These are phyloP conservation scores for Candida albicans DNA, from an alignment of 1,139 yeast species.

Conservation along the genomic window DNA sequence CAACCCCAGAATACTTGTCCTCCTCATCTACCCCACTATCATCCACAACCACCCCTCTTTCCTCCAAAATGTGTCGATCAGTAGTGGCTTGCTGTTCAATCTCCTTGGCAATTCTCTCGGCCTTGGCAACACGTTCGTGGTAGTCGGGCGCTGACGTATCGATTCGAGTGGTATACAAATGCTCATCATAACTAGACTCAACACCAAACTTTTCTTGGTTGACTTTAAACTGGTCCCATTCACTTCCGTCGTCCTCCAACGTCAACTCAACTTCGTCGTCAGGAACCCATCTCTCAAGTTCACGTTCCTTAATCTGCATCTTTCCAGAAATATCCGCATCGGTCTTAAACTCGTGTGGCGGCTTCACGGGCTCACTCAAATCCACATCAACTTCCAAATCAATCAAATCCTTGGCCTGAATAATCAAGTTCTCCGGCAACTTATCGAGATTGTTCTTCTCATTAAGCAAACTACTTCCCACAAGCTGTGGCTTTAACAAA, in stretches of 20 bases:
- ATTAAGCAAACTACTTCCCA: slow-evolving; percentile 33
- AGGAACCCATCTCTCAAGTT: slow-evolving; percentile 84
- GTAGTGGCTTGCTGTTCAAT: slow-evolving; percentile 70
- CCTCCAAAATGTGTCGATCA: slow-evolving; percentile 85
- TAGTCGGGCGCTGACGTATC: slow-evolving; percentile 76
- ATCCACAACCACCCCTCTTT: slow-evolving; percentile 75
- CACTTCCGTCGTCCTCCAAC: slow-evolving; percentile 37
- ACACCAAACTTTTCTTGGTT: slow-evolving; percentile 89
- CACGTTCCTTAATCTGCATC: slow-evolving; percentile 55
- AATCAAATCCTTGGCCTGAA: slow-evolving; percentile 61
- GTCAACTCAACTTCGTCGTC: slow-evolving; percentile 49
- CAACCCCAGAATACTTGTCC: slow-evolving; percentile 93
- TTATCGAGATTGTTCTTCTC: slow-evolving; percentile 33
- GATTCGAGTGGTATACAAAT: slow-evolving; percentile 83
- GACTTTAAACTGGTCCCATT: slow-evolving; percentile 93
- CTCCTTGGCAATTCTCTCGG: slow-evolving; percentile 78
- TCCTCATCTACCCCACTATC: slow-evolving; percentile 93
- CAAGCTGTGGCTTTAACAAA: slow-evolving; percentile 44
- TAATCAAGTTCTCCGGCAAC: slow-evolving; percentile 48
- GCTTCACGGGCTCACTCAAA: slow-evolving; percentile 21
- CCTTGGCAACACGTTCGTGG: slow-evolving; percentile 61
- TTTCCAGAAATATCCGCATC: slow-evolving; percentile 76
- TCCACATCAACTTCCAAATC: slow-evolving; percentile 57
- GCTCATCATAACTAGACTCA: slow-evolving; percentile 83
- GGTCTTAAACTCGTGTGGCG: slow-evolving; percentile 56